phyloP scores from a whole-genome alignment of 2,329 filamentous ascomycete genomes.

The Microsporum audouinii region DNA sequence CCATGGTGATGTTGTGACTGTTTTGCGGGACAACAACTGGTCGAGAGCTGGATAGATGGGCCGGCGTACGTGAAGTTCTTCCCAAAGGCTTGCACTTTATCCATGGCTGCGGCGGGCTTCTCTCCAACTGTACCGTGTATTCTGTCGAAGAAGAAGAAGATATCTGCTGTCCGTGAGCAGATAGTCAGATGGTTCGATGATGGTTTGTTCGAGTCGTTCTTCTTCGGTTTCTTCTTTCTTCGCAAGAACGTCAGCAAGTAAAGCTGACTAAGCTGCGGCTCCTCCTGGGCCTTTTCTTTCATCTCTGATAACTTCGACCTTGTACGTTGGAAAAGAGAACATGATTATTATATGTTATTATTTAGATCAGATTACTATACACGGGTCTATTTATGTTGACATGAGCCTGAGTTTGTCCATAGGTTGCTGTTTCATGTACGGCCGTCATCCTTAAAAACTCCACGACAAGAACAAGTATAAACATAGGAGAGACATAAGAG shows the following conservation, averaged over 20 bases:
- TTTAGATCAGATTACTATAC: background rate
- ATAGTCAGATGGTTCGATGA: background rate
- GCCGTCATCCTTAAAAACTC: background rate
- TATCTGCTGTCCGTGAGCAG: background rate
- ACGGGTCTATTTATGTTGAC: background rate
- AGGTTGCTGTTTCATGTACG: background rate
- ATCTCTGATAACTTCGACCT: too few species aligned
- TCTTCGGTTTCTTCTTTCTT: background rate
- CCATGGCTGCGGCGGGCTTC: slow-evolving; percentile 38
- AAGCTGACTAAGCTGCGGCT: too few species aligned
- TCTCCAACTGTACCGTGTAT: background rate
- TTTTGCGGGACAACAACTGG: background rate
- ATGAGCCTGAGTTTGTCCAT: background rate
- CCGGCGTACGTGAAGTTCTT: slow-evolving; percentile 53
- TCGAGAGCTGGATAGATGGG: background rate
- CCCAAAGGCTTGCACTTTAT: slow-evolving; percentile 58
- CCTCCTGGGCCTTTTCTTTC: too few species aligned
- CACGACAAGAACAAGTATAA: background rate
- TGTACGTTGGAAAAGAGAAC: background rate
- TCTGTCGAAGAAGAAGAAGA: background rate
- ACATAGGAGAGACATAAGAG: background rate
- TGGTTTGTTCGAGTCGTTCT: background rate
- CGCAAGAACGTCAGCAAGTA: too few species aligned
- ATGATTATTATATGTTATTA: background rate
- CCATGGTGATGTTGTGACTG: background rate